A percentile compares a stretch with the other conserved stretches of the same genome.
Evolutionary conservation across 2,329 filamentous ascomycete species (phyloP).

Genomic region (Fusarium sp.): DNA sequence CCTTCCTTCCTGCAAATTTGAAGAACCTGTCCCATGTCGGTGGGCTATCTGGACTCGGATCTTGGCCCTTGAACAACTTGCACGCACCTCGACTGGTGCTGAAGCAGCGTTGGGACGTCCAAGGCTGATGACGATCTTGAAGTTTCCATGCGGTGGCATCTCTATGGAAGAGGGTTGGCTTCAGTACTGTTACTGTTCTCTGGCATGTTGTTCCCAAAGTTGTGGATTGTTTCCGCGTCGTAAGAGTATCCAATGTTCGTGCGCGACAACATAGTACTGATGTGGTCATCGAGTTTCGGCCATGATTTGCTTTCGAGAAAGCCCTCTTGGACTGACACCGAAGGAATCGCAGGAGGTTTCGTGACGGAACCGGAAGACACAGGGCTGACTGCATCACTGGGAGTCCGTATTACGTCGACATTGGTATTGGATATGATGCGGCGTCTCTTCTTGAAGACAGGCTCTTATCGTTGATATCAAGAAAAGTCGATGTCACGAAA

Average conservation of each 20-base stretch:
- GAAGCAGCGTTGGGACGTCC: conserved; percentile 41
- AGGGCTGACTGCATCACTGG: conserved; percentile 59
- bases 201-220: conserved; percentile 19
- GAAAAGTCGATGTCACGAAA: conserved; percentile 36
- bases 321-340: conserved; percentile 74
- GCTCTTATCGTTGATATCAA: conserved; percentile 32
- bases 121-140: conserved; percentile 13
- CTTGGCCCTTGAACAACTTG: conserved; percentile 39
- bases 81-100: conserved; percentile 45
- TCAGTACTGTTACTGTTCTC: conserved; percentile 36
- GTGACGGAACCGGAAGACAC: conserved; percentile 62
- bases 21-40: conserved; percentile 63
- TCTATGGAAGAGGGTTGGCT: conserved; percentile 48
- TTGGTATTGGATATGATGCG: conserved; percentile 25
- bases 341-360: conserved; percentile 76
- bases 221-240: conserved; percentile 28
- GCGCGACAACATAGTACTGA: conserved; percentile 34
- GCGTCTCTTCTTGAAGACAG: conserved; percentile 6
- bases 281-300: conserved; percentile 37
- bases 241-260: conserved; percentile 21
- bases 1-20: conserved; percentile 54
- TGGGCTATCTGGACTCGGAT: conserved; percentile 37
- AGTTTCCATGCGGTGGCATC: conserved; percentile 36
- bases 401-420: conserved; percentile 27
- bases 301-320: conserved; percentile 61